A percentile compares a stretch with the other conserved stretches of the same genome.
Evolutionary conservation across 2,329 filamentous ascomycete genomes (phyloP).

Genomic region (Neofusicoccum umdonicola): DNA sequence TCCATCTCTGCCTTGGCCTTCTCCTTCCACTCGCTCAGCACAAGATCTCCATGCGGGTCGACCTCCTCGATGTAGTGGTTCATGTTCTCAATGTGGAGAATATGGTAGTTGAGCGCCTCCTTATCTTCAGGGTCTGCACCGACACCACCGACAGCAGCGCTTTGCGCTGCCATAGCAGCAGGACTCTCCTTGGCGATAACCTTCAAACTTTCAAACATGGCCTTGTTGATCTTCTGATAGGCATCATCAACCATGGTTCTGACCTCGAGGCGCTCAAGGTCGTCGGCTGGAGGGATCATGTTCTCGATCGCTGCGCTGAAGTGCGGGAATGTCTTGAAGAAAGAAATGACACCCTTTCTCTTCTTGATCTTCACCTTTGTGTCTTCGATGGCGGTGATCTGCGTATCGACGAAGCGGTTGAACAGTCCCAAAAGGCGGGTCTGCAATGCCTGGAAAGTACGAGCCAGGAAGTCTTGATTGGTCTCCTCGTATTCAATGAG

Average conservation of each 20-base stretch:
- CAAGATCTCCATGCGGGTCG: constrained; percentile 68
- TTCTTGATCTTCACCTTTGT: constrained; percentile 99
- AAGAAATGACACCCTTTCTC: constrained; percentile 91
- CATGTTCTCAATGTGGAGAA: constrained; percentile 97
- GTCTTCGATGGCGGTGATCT: constrained; percentile 93
- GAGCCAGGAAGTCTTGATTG: constrained; percentile 87
- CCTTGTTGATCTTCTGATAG: constrained; percentile 83
- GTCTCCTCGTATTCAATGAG: constrained; percentile 78
- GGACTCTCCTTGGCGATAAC: constrained; percentile 79
- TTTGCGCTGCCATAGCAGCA: constrained; percentile 51
- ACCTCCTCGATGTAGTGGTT: constrained; percentile 95
- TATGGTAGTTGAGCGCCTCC: constrained; percentile 94
- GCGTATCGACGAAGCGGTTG: constrained; percentile 87
- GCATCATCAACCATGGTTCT: constrained; percentile 79
- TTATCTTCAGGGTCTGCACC: constrained; percentile 75
- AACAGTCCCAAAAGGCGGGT: constrained; percentile 72
- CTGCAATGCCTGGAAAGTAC: constrained; percentile 75
- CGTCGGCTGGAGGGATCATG: constrained; percentile 60
- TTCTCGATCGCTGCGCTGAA: constrained; percentile 83
- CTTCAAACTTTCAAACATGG: constrained; percentile 96
- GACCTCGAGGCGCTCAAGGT: constrained; percentile 57
- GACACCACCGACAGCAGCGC: constrained; percentile 34
- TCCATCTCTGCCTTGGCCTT: constrained; percentile 74
- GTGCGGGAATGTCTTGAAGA: constrained; percentile 88
- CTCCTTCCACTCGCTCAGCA: constrained; percentile 79